Conservation (phyloP, 257 asterid genomes). For the Misopates orontium region DNA sequence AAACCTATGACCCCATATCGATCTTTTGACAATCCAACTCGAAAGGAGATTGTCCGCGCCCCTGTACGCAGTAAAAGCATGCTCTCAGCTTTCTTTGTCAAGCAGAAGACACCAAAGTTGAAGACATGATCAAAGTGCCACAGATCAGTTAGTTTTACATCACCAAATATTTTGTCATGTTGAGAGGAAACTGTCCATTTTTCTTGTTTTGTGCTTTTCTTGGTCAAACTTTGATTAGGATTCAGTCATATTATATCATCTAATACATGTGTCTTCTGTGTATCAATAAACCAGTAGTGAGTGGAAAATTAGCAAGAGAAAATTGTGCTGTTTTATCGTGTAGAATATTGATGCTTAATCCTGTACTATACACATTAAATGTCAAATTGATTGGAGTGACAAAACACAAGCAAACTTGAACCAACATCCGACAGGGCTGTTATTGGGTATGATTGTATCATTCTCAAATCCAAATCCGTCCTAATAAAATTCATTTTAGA, state of each 20-base stretch:
- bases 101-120: constrained; percentile 57
- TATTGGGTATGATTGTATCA: too few species aligned
- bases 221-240: not conserved
- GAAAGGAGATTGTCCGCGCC: constrained; percentile 39
- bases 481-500: too few species aligned
- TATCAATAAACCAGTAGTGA: constrained; percentile 3
- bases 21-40: constrained; percentile 50
- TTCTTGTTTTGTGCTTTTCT: constrained; percentile 16
- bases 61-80: constrained; percentile 69
- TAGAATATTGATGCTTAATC: too few species aligned
- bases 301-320: too few species aligned
- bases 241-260: not conserved
- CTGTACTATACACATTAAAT: too few species aligned
- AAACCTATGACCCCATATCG: constrained; percentile 52
- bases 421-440: too few species aligned
- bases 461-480: too few species aligned
- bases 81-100: constrained; percentile 69
- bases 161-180: constrained; percentile 10
- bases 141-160: constrained; percentile 4
- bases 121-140: constrained; percentile 28
- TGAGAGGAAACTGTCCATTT: constrained; percentile 22
- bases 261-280: constrained; percentile 7
- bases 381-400: too few species aligned
- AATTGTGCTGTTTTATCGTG: too few species aligned
- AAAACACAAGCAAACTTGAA: too few species aligned